Evolutionary conservation across 805 yeast genomes (phyloP).

Genomic region (Yamadazyma sp.): DNA sequence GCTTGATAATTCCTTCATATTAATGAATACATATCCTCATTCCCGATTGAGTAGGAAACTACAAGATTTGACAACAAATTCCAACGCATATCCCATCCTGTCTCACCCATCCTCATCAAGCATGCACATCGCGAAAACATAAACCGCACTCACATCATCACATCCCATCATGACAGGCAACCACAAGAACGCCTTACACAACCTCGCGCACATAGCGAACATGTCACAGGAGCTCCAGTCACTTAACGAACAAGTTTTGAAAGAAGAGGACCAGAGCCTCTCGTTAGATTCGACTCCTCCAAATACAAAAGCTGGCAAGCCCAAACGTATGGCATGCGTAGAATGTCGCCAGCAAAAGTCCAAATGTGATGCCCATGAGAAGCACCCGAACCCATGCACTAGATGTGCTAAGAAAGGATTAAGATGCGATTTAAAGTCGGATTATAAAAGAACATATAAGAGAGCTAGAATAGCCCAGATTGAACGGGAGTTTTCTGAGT

Average conservation of each 20-base stretch:
- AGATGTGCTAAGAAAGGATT: constrained; percentile 73
- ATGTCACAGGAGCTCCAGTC: constrained; percentile 41
- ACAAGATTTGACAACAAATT: no score
- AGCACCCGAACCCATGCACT: constrained; percentile 76
- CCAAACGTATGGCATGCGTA: constrained; percentile 81
- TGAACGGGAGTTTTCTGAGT: constrained; percentile 74
- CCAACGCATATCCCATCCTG: no score
- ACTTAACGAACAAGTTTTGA: constrained; percentile 25
- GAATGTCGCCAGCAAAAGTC: constrained; percentile 96
- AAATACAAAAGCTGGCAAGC: constrained; percentile 16
- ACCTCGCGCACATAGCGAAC: constrained; percentile 44
- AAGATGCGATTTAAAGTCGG: constrained; percentile 71
- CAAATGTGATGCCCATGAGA: constrained; percentile 80
- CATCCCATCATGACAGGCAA: constrained; percentile 6
- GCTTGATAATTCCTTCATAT: no score
- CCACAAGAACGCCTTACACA: constrained; percentile 32
- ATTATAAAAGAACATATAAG: constrained; percentile 86
- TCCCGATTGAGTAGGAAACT: no score
- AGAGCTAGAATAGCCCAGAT: constrained; percentile 82
- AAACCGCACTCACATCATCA: no score
- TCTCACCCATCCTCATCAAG: constrained; percentile 6
- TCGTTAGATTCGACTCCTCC: not conserved
- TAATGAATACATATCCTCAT: no score
- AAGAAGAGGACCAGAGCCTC: constrained; percentile 11
- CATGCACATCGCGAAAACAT: constrained; percentile 6